Base-by-base conservation (phyloP, 768 basidiomycete genomes). In the Auricularia cornea region DNA sequence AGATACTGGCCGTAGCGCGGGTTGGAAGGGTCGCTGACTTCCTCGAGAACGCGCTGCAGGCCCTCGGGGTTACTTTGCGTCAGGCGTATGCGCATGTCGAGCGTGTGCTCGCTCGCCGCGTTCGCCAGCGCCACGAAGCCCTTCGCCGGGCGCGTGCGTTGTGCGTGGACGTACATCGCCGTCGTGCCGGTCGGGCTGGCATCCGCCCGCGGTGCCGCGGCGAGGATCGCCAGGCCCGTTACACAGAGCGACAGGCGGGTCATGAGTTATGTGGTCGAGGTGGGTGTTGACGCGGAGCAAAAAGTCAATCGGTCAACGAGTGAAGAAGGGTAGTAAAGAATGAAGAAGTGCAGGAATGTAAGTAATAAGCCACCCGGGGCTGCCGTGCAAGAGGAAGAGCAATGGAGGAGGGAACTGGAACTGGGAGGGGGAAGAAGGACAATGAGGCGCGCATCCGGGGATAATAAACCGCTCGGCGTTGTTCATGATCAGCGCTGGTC, bases 1-100 rank as follows among this genome's bases (percentile, higher is more conserved):
- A 66, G 65, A 33, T 65, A 65, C 28, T 65, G 59, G 57, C 65
- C 65, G 40, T 66, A 66, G 3, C 51, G 26, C 4, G 59, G 29
- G 60, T 51, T 40, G 60, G 26, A 56, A 16, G 65, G 65, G 31
- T 65, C 64, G 56, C 65, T 66, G 23, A 66, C 64, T 2, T 62
- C 60, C 28, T 61, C 54, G 54, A 57, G 54, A 16, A 20, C 54
- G 23, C 18, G 16, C 12, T 30, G 28, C 18, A 57, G 54, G 28
- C 54, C 54, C 26, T 16, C 29, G 26, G 54, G 54, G 54, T 57
- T 20, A 26, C 54, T 5, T 29, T 57, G 54, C 30, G 54, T 30
- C 11, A 57, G 54, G 28, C 28, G 54, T 20, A 57, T 57, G 26
- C 28, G 28, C 54, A 57, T 57, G 28, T 57, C 54, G 54, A 57